Conservation (phyloP, 2,329 filamentous ascomycete genomes). For the Ophiostoma sp. region DNA sequence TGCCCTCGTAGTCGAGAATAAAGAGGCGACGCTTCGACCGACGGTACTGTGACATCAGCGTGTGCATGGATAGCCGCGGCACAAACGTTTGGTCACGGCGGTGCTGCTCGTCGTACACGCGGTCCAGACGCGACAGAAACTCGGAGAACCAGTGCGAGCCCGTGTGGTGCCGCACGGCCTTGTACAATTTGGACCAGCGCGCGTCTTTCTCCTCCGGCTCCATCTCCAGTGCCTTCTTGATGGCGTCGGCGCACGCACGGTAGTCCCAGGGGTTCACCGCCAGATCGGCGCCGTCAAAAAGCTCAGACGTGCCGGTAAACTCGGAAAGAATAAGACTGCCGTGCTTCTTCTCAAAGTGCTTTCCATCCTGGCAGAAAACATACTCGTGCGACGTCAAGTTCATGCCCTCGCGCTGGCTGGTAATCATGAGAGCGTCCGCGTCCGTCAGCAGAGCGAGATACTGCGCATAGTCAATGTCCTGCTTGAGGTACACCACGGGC, state of each 20-base stretch:
- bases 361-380: constrained; percentile 85
- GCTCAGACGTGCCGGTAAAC: constrained; percentile 84
- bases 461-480: constrained; percentile 88
- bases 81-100: constrained; percentile 79
- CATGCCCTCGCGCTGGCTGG: constrained; percentile 94
- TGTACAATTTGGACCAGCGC: constrained; percentile 69
- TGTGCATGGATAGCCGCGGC: constrained; percentile 69
- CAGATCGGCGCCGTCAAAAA: constrained; percentile 76
- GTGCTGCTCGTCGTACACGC: constrained; percentile 78
- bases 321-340: constrained; percentile 89
- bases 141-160: constrained; percentile 81
- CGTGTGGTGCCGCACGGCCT: constrained; percentile 72
- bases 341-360: constrained; percentile 66
- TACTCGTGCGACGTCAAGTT: constrained; percentile 94
- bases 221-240: constrained; percentile 80
- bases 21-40: constrained; percentile 67
- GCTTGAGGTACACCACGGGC: constrained; percentile 87
- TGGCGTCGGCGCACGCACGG: constrained; percentile 76
- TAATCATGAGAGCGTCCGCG: constrained; percentile 89
- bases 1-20: constrained; percentile 91
- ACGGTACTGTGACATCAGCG: constrained; percentile 62
- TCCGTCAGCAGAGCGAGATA: constrained; percentile 88
- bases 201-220: constrained; percentile 63
- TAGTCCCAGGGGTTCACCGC: constrained; percentile 96
- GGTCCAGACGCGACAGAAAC: constrained; percentile 64